A percentile compares a stretch with the other conserved stretches of the same genome.
These are phyloP conservation scores for Colletotrichum cuscutae DNA, from an alignment of 2,329 filamentous ascomycete genomes.

Conservation along the genomic window DNA sequence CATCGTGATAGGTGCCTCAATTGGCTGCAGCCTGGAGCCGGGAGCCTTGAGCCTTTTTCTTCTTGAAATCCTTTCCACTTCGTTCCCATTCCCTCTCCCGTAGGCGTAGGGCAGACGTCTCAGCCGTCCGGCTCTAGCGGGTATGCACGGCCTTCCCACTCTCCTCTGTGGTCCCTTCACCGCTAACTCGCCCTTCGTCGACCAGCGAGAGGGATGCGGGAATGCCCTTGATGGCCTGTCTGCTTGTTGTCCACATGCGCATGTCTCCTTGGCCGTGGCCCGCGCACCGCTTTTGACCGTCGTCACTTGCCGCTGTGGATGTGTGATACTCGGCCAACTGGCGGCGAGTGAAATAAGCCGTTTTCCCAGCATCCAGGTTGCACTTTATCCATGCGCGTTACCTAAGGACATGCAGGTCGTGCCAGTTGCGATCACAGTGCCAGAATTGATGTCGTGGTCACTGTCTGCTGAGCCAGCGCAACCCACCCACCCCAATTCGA, in stretches of 20 bases:
- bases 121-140: constrained; percentile 2
- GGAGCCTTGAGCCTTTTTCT: background rate
- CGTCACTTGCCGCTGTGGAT: constrained; percentile 21
- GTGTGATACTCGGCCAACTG: constrained; percentile 11
- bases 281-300: background rate
- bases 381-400: constrained; percentile 9
- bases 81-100: background rate
- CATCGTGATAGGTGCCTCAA: constrained; percentile 14
- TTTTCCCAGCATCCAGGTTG: constrained; percentile 6
- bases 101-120: background rate
- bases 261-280: constrained; percentile 10
- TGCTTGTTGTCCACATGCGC: background rate
- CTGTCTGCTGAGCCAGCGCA: constrained; percentile 3
- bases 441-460: background rate
- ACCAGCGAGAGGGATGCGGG: background rate
- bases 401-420: constrained; percentile 25
- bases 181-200: constrained; percentile 2
- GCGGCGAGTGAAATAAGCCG: constrained; percentile 26
- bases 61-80: background rate
- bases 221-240: background rate
- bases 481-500: background rate
- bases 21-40: constrained; percentile 16
- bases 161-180: constrained; percentile 11
- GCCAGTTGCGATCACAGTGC: constrained; percentile 16
- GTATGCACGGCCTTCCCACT: constrained; percentile 1